Base-by-base conservation (phyloP, 192 early-diverging fungal genomes). In the Allomyces arbusculus region DNA sequence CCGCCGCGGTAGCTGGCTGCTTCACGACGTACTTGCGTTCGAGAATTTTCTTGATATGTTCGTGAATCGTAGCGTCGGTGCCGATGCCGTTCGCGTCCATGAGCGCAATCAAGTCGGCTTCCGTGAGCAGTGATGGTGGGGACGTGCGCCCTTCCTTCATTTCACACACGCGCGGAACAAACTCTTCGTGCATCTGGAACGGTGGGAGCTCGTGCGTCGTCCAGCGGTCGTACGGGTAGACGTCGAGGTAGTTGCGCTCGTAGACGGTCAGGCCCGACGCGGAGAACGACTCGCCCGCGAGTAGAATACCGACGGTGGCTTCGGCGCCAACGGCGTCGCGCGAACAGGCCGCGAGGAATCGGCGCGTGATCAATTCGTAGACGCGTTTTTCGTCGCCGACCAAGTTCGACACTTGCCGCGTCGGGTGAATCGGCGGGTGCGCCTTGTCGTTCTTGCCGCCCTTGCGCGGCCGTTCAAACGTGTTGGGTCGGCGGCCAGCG, bases 361-460 rank as follows among this genome's bases (percentile, higher is more conserved):
- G 76, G 6, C 94, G 76, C 1, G 84, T 78, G 40, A 97, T 81
- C 70, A 90, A 91, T 61, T 98, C 94, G 74, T 89, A 96, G 0
- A 98, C 78, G 8, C 77, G 71, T 65, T 79, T 75, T 9, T 88
- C 82, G 43, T 91, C 82, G 11, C 87, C 88, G 0, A 63, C 55
- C 44, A 91, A 72, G 24, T 73, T 77, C n/a, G 69, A 22, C 9
- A 79, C 79, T 22, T 71, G 75, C 23, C 72, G 79, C 0, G 85
- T 87, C 1, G 95, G 94, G 71, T 98, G 94, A 69, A 98, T 98
- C 11, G 95, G 95, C 22, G 94, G 95, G 86, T 98, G 95, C 0
- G 95, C 93, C 69, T 94, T 84, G 71, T 98, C 95, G 70, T 95
- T 92, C 68, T 89, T 82, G 25, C 80, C 80, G 4, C 95, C 95